phyloP scores from a whole-genome alignment of 1,284 basidiomycete species.

The Sporisorium scitamineum region DNA sequence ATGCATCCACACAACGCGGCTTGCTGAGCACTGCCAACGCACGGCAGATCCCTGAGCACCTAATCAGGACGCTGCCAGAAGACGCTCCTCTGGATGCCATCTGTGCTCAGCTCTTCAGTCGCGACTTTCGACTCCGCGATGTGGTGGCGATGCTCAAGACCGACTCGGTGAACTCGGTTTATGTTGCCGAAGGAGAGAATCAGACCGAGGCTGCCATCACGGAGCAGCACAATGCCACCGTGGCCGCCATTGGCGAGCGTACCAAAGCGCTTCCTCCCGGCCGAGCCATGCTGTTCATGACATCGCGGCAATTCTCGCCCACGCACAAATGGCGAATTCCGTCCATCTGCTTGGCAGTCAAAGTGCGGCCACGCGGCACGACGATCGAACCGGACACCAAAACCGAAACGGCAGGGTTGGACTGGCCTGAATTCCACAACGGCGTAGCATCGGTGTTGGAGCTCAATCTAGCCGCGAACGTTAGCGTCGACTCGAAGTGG shows the following conservation, averaged over 20 bases:
- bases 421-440: slow-evolving; percentile 97
- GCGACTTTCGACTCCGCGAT: slow-evolving; percentile 63
- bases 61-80: slow-evolving; percentile 42
- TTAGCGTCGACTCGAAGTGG: slow-evolving; percentile 70
- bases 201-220: slow-evolving; percentile 48
- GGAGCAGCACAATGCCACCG: slow-evolving; percentile 42
- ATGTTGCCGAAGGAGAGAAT: slow-evolving; percentile 46
- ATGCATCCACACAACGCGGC: slow-evolving; percentile 16
- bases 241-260: slow-evolving; percentile 51
- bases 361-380: slow-evolving; percentile 50
- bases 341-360: slow-evolving; percentile 54
- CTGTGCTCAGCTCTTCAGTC: slow-evolving; percentile 58
- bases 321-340: slow-evolving; percentile 61
- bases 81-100: slow-evolving; percentile 54
- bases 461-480: slow-evolving; percentile 78
- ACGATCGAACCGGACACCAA: slow-evolving; percentile 43
- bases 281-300: slow-evolving; percentile 63
- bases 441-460: slow-evolving; percentile 88
- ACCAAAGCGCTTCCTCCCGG: slow-evolving; percentile 62
- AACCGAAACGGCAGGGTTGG: slow-evolving; percentile 69
- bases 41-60: slow-evolving; percentile 13
- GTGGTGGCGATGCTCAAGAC: slow-evolving; percentile 64
- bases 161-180: slow-evolving; percentile 39
- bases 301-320: slow-evolving; percentile 51
- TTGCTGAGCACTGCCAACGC: slow-evolving; percentile 15